Conservation (phyloP, 2,329 filamentous ascomycete genomes). For the Microcyclospora tardicrescens region DNA sequence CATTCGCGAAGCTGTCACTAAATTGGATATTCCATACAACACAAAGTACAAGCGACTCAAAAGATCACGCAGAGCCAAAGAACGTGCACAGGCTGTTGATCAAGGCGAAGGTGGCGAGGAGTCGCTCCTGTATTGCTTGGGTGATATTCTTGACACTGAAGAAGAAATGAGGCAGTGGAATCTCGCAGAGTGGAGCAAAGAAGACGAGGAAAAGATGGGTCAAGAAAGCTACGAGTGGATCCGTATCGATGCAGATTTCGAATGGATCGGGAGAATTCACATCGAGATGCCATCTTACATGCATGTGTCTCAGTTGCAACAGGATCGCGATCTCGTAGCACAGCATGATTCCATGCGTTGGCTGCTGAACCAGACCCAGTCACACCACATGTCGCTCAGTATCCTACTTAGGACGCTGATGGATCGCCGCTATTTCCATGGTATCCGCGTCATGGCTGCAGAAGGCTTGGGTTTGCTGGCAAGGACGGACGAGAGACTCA, state of each 20-base stretch:
- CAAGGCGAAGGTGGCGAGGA: slow-evolving; percentile 48
- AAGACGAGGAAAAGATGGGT: slow-evolving; percentile 83
- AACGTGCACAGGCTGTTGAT: slow-evolving; percentile 54
- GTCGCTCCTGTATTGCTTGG: slow-evolving; percentile 76
- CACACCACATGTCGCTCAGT: slow-evolving; percentile 72
- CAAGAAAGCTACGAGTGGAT: slow-evolving; percentile 98
- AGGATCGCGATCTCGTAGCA: slow-evolving; percentile 94
- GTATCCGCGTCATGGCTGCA: slow-evolving; percentile 77
- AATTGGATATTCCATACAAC: slow-evolving; percentile 93
- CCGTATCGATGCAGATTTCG: slow-evolving; percentile 92
- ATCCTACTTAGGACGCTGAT: slow-evolving; percentile 82
- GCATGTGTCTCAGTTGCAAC: slow-evolving; percentile 94
- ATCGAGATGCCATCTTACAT: slow-evolving; percentile 84
- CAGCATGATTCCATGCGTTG: slow-evolving; percentile 41
- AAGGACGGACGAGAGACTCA: slow-evolving; percentile 27
- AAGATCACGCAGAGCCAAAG: slow-evolving; percentile 68
- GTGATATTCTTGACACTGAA: slow-evolving; percentile 72
- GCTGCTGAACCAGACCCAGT: slow-evolving; percentile 32
- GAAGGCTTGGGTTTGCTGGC: slow-evolving; percentile 62
- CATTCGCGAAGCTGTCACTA: slow-evolving; percentile 73
- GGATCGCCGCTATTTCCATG: slow-evolving; percentile 86
- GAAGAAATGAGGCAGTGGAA: slow-evolving; percentile 77
- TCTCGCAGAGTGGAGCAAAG: slow-evolving; percentile 75
- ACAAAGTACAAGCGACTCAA: slow-evolving; percentile 98
- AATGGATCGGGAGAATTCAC: slow-evolving; percentile 85